Evolutionary conservation across 2,329 filamentous ascomycete species (phyloP), one percentile per base, ranked within the genome.

Genomic region (Ustulina deusta): DNA sequence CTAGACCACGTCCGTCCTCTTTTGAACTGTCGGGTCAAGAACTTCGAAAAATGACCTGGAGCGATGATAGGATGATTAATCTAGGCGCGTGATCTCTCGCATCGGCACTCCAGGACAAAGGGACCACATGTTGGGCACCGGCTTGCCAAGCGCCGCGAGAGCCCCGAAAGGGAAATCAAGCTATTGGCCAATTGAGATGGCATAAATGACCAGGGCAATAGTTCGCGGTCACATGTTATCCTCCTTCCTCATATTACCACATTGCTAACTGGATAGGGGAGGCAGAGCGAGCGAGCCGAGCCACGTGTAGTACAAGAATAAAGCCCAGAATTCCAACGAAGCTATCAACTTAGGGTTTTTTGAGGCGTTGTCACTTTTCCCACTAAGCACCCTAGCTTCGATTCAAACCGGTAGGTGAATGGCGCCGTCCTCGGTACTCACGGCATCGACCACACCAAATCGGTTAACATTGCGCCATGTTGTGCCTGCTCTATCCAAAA

Each of bases 231-330:
- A 66, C 56, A 54, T 60, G 66, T 38, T 49, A 63, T 60, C 63
- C 66, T 69, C 66, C 66, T 66, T 69, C 66, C 66, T 56, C 49
- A 69, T 61, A 69, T 38, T 52, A 60, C 22, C 32, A 34, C 4
- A 32, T 38, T 63, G 38, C 66, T 69, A 69, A 69, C 66, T 57
- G n/a, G 7, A 69, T 51, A 38, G 40, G 59, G 66, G 63, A 66
- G 63, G 59, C 63, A 59, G 54, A 15, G 27, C 11, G 13, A 57
- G 29, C 9, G 42, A 38, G 32, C 25, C 42, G 29, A 22, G 40
- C 13, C 6, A 15, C 9, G 10, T 29, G 48, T 17, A 27, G 15
- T 15, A 32, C 7, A 22, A 25, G 15, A 32, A 7, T 32, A 25
- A 13, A 54, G 29, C 22, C 29, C 29, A 40, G 3, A 40, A 59